Evolutionary conservation across 2,329 filamentous ascomycete genomes (phyloP).

Genomic region (Phialemoniopsis sp.): DNA sequence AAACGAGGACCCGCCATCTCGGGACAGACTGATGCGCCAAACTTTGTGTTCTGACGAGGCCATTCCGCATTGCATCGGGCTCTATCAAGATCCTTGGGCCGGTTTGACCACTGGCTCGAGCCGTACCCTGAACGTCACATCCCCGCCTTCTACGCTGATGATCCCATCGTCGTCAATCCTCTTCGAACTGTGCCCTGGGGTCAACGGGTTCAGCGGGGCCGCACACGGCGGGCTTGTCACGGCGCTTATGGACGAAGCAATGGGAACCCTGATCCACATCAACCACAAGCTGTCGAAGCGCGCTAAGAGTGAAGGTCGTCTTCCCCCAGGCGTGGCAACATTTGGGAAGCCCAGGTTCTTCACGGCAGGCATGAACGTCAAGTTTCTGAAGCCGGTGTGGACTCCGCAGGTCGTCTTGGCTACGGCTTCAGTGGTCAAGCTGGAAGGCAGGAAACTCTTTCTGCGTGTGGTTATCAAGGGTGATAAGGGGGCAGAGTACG

Average conservation of each 20-base stretch:
- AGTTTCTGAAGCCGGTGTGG: constrained; percentile 5
- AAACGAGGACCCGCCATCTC: no score
- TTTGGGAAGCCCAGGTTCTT: constrained; percentile 1
- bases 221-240: constrained; percentile 18
- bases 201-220: constrained; percentile 18
- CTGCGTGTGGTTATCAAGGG: constrained; percentile 5
- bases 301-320: no score
- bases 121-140: background rate
- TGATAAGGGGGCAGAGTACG: constrained; percentile 1
- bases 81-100: constrained; percentile 11
- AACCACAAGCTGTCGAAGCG: no score
- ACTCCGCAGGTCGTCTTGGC: constrained; percentile 2
- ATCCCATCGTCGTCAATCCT: constrained; percentile 11
- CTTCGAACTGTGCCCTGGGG: constrained; percentile 13
- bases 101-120: background rate
- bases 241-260: constrained; percentile 19
- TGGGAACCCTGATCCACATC: constrained; percentile 16
- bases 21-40: no score
- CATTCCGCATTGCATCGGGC: constrained; percentile 15
- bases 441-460: constrained; percentile 11
- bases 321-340: no score
- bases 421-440: constrained; percentile 3
- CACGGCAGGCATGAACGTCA: constrained; percentile 8
- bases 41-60: no score
- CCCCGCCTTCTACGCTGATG: constrained; percentile 7